Conservation (phyloP, 2,329 filamentous ascomycete species). For the Colletotrichum gigasporum region DNA sequence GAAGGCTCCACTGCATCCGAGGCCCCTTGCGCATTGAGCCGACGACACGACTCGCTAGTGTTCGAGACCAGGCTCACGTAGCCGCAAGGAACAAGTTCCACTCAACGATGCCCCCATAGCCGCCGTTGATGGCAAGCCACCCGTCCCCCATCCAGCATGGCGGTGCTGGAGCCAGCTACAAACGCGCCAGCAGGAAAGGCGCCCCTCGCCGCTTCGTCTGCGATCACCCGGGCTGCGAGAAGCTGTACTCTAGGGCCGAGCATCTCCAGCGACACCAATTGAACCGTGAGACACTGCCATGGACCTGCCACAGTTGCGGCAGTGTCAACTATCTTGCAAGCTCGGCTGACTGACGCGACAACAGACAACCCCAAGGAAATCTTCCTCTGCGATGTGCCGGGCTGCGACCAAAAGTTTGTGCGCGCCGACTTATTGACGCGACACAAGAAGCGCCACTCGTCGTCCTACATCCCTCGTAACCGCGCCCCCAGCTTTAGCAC, state of each 20-base stretch:
- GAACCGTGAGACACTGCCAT: constrained; percentile 62
- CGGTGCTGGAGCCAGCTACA: constrained; percentile 46
- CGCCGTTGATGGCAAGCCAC: constrained; percentile 16
- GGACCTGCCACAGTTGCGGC: neutral
- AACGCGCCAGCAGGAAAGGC: constrained; percentile 61
- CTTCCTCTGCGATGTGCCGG: constrained; percentile 78
- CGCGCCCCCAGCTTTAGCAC: constrained; percentile 58
- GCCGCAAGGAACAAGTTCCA: neutral
- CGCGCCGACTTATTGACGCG: constrained; percentile 79
- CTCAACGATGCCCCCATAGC: constrained; percentile 14
- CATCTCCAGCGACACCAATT: constrained; percentile 84
- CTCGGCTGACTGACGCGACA: neutral
- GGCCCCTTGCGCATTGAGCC: neutral
- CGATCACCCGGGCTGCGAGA: constrained; percentile 76
- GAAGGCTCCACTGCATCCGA: neutral
- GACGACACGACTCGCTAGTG: too few relatives aligned
- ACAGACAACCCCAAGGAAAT: constrained; percentile 83
- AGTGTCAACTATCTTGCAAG: constrained; percentile 30
- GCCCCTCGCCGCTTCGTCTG: constrained; percentile 67
- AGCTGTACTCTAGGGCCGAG: constrained; percentile 82
- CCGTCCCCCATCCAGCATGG: constrained; percentile 14
- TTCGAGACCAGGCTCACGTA: neutral
- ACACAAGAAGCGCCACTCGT: constrained; percentile 72
- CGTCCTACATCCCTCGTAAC: constrained; percentile 61
- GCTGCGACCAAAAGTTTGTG: constrained; percentile 81